Evolutionary conservation across 1,139 yeast species (phyloP).

Genomic region (Suhomyces panamericanus): DNA sequence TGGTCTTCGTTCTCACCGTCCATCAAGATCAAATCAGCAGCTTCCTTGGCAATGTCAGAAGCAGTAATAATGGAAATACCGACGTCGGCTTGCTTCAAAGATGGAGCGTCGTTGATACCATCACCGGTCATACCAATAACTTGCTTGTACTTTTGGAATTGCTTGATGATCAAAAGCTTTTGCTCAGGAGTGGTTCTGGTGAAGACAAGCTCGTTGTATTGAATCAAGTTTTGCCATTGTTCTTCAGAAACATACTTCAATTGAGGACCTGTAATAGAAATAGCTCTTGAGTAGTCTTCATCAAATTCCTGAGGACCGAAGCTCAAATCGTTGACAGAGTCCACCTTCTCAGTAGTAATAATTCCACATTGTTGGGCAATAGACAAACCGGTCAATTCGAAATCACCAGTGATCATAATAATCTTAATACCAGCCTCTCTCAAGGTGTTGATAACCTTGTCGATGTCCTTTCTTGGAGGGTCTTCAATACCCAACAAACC

Average conservation of each 20-base stretch:
- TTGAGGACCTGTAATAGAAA: slow-evolving; percentile 44
- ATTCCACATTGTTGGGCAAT: slow-evolving; percentile 52
- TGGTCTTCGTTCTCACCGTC: slow-evolving; percentile 25
- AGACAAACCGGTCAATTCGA: slow-evolving; percentile 52
- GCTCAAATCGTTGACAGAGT: slow-evolving; percentile 23
- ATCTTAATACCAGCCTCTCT: slow-evolving; percentile 51
- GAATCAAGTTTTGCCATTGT: slow-evolving; percentile 42
- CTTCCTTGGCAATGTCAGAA: slow-evolving; percentile 59
- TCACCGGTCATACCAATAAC: slow-evolving; percentile 56
- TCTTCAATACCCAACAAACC: slow-evolving; percentile 53
- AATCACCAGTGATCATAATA: slow-evolving; percentile 58
- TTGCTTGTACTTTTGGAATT: slow-evolving; percentile 46
- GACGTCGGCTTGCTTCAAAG: slow-evolving; percentile 51
- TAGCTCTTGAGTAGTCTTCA: slow-evolving; percentile 21
- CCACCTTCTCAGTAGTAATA: slow-evolving; percentile 30
- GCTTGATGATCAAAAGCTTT: slow-evolving; percentile 49
- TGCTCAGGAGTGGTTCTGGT: slow-evolving; percentile 59
- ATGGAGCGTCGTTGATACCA: slow-evolving; percentile 56
- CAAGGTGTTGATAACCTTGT: slow-evolving; percentile 37
- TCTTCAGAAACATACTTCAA: slow-evolving; percentile 35
- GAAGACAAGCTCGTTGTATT: slow-evolving; percentile 48
- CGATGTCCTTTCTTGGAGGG: slow-evolving; percentile 50
- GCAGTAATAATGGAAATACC: slow-evolving; percentile 55
- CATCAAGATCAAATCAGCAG: slow-evolving; percentile 51
- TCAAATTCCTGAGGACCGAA: slow-evolving; percentile 7